Evolutionary conservation across 352 stramenopile genomes (phyloP).

Genomic region (Globisporangium spiculum): DNA sequence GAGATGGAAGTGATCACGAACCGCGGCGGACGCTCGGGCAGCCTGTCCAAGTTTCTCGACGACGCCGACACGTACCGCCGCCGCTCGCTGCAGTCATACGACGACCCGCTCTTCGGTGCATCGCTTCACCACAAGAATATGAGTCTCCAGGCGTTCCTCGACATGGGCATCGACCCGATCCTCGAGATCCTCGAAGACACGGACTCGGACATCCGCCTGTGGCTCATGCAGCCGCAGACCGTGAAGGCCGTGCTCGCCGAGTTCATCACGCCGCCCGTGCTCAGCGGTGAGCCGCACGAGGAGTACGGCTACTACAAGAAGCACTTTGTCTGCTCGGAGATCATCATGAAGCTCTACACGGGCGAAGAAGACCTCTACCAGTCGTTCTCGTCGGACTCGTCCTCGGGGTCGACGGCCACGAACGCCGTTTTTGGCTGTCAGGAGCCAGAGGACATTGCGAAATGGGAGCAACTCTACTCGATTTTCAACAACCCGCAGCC

Average conservation of each 20-base stretch:
- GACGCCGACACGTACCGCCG: slow-evolving; percentile 72
- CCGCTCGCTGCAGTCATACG: slow-evolving; percentile 68
- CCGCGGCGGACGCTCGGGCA: slow-evolving; percentile 59
- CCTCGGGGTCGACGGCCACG: slow-evolving; percentile 57
- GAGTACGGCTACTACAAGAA: slow-evolving; percentile 90
- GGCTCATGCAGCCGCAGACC: slow-evolving; percentile 76
- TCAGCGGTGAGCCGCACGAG: slow-evolving; percentile 73
- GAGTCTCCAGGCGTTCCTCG: slow-evolving; percentile 61
- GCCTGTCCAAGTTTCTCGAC: slow-evolving; percentile 79
- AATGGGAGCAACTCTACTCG: slow-evolving; percentile 81
- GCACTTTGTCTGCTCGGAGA: slow-evolving; percentile 86
- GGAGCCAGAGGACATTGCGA: slow-evolving; percentile 62
- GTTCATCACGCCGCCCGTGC: slow-evolving; percentile 78
- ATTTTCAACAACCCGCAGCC: slow-evolving; percentile 76
- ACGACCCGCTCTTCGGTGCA: slow-evolving; percentile 49
- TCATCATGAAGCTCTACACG: slow-evolving; percentile 90
- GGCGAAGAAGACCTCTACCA: slow-evolving; percentile 87
- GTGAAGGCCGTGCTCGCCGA: slow-evolving; percentile 75
- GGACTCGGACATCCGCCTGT: slow-evolving; percentile 81
- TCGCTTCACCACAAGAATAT: slow-evolving; percentile 63
- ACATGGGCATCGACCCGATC: slow-evolving; percentile 84
- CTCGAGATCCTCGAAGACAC: slow-evolving; percentile 84
- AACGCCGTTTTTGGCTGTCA: slow-evolving; percentile 81
- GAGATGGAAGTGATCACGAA: slow-evolving; percentile 86
- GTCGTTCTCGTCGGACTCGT: slow-evolving; percentile 84